Evolutionary conservation across 2,329 filamentous ascomycete species (phyloP), one percentile per base, ranked within the genome.

Genomic region (Cercospora citrullina): DNA sequence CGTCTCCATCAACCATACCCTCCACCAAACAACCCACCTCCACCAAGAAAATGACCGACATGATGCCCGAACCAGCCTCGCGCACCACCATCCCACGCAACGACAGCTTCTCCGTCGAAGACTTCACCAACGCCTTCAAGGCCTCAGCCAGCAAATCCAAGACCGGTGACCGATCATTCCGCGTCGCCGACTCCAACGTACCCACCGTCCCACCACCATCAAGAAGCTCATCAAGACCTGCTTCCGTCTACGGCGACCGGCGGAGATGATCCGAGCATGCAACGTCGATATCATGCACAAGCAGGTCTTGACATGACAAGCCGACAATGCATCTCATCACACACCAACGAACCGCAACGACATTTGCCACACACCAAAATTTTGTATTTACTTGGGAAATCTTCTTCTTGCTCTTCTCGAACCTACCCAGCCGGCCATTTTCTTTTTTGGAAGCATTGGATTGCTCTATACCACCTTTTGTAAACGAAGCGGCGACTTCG

Each of bases 41-140:
- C 42, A 66, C 31, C 67, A 57, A 63, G 68, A 72, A 53, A 66
- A 78, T 78, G 77, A 77, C 76, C 60, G 74, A 75, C 73, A 71
- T 76, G 9, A 77, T 78, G 73, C 77, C 77, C 18, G 57, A 73
- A 51, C 75, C 77, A 36, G 59, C 74, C 30, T 65, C 67, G 28
- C 59, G 60, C 10, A 70, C 67, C 28, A 66, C 53, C 69, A 70
- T 78, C 61, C 74, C 75, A 14, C 77, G 77, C 72, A 78, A 77
- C 75, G 75, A 78, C 73, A 77, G 75, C 62, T 78, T 78, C 76
- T 76, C 73, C 31, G 72, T 74, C 63, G 73, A 76, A 67, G 77
- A 78, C 72, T 74, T 78, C 69, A 68, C 71, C 71, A 73, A 75
- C 48, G 77, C 77, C 58, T 75, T 78, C 72, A 74, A 77, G 55